Conservation (phyloP, 169 alveolate species). For the Neospora caninum region DNA sequence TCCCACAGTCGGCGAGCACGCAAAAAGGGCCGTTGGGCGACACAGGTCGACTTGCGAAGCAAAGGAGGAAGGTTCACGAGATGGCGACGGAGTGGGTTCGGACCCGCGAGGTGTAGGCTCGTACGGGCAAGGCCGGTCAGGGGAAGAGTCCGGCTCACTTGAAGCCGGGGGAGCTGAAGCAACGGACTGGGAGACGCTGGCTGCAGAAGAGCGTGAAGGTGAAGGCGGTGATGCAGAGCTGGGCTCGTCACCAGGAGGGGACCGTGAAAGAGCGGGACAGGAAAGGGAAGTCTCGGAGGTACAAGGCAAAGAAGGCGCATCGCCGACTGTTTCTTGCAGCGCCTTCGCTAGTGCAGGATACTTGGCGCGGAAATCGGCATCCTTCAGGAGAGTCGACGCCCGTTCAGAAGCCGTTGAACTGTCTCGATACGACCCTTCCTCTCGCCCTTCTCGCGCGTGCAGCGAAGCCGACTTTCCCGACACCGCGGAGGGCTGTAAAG, state of each 20-base stretch:
- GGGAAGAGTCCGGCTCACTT: not conserved
- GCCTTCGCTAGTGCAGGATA: constrained; percentile 68
- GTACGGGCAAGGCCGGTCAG: not conserved
- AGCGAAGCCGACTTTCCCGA: not conserved
- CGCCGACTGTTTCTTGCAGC: constrained; percentile 63
- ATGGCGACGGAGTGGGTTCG: not conserved
- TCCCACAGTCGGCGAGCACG: not conserved
- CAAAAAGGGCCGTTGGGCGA: not conserved
- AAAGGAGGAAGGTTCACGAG: not conserved
- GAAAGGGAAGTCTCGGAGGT: not conserved
- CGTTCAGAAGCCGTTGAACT: not conserved
- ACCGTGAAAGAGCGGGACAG: not conserved
- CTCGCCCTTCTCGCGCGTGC: not conserved
- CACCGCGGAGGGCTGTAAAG: not conserved
- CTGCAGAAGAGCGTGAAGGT: not conserved
- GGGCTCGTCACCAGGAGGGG: not conserved
- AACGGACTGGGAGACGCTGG: not conserved
- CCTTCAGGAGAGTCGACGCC: constrained; percentile 45
- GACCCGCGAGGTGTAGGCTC: not conserved
- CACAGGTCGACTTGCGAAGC: not conserved
- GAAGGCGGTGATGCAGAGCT: not conserved
- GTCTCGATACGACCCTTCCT: not conserved
- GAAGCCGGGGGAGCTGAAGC: not conserved
- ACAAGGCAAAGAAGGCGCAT: not conserved
- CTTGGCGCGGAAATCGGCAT: constrained; percentile 50